Conservation (phyloP, 805 yeast genomes). For the Candida odintsovae region DNA sequence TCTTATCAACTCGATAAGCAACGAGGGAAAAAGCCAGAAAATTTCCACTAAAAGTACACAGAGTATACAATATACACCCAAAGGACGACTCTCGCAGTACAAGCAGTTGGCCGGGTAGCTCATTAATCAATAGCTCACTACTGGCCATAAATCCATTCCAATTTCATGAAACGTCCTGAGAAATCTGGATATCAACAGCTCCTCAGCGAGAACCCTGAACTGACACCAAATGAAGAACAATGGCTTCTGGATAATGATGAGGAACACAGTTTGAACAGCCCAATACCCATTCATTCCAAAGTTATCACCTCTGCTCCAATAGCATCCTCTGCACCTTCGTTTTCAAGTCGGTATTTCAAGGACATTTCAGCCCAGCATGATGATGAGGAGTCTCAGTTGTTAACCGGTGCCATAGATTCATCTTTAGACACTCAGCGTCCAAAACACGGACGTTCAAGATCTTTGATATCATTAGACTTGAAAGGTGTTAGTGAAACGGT, state of each 20-base stretch:
- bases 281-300: not conserved
- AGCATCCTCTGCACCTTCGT: conserved; percentile 1
- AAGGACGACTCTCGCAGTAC: too few species aligned
- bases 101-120: too few species aligned
- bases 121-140: too few species aligned
- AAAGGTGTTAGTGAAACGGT: conserved; percentile 17
- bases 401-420: not conserved
- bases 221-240: conserved; percentile 3
- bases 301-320: not conserved
- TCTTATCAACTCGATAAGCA: too few species aligned
- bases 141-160: not conserved
- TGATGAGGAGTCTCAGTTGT: conserved; percentile 5
- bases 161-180: not conserved
- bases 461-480: conserved; percentile 21
- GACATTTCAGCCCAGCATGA: not conserved
- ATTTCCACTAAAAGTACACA: too few species aligned
- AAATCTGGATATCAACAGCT: not conserved
- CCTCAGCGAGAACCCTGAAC: not conserved
- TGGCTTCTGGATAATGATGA: conserved; percentile 6
- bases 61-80: too few species aligned
- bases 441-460: conserved; percentile 12
- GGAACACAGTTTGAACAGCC: not conserved
- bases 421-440: not conserved
- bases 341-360: conserved; percentile 1
- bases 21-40: too few species aligned